Base-by-base conservation (phyloP, 2,329 filamentous ascomycete species). In the Colletotrichum sp. region DNA sequence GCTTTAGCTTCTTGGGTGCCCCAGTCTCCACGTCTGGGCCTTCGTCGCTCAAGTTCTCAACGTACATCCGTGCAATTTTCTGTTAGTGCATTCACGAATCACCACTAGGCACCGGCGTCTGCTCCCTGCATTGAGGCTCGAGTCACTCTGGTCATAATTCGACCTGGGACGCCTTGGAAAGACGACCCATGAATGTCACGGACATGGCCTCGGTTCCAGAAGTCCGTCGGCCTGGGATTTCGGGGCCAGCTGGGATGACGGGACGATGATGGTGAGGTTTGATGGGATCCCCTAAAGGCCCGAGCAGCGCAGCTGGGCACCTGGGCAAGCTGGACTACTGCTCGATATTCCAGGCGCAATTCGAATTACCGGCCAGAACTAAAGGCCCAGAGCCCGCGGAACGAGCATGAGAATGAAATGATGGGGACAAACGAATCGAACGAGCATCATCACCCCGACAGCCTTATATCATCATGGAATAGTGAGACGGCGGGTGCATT, bases 121-220 rank as follows among this genome's bases (percentile, higher is more conserved):
- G 49, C 73, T 73, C 73, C 74, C 65, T 69, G 74, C 70, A 49
- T 63, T 63, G 59, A 76, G 74, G 74, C 70, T 73, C 64, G 74
- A 76, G 74, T 71, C 21, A 49, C 36, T 65, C 34, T 49, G 28
- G 32, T 59, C 39, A 15, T 55, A 18, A 30, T 39, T 63, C 32
- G 13, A 60, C 26, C 34, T 36, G 49, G 60, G 6, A 34, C 60
- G 16, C 12, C 18, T 63, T 36, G 63, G 60, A 66, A 72, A 34
- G 55, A 28, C n/a, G 7, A 36, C 39, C 39, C 63, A 36, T 68
- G 63, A 26, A 64, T 63, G 44, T 63, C 36, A 63, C 49, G 36
- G 57, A 63, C 57, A 70, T n/a, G 68, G 68, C 68, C 59, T 60
- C 21, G 15, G 59, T 66, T 74, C 70, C 49, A 76, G 63, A 76